A percentile compares a stretch with the other conserved stretches of the same genome.
Evolutionary conservation across 2,329 filamentous ascomycete species (phyloP).

Genomic region (Penicillium sumatraense): DNA sequence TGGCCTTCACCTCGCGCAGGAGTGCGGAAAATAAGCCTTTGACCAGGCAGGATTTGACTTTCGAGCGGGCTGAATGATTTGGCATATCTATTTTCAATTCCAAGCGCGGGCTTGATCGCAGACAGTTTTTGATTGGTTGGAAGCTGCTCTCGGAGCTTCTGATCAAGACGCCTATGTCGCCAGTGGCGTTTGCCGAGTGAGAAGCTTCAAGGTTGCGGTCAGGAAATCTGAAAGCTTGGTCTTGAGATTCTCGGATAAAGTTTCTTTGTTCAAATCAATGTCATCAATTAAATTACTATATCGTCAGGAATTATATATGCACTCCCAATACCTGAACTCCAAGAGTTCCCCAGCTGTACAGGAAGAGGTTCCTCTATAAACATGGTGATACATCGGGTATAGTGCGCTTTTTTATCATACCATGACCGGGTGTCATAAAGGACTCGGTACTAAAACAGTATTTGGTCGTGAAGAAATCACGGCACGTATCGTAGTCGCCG

Average conservation of each 20-base stretch:
- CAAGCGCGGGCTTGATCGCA: background rate
- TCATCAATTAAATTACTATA: conserved; percentile 16
- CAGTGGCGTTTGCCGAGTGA: no score
- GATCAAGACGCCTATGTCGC: no score
- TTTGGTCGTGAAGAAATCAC: conserved; percentile 11
- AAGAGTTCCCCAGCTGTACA: background rate
- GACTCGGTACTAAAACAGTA: background rate
- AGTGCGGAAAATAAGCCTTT: background rate
- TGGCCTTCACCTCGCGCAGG: background rate
- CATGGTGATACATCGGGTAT: conserved; percentile 15
- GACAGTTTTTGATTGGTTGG: background rate
- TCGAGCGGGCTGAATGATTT: no score
- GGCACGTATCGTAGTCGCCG: conserved; percentile 50
- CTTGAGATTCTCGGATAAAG: background rate
- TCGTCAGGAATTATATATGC: conserved; percentile 12
- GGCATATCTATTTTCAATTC: no score
- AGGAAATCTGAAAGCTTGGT: background rate
- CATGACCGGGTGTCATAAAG: background rate
- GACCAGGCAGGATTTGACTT: background rate
- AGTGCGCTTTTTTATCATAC: conserved; percentile 7
- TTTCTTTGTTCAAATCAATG: background rate
- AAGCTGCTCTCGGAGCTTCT: no score
- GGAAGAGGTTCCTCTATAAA: background rate
- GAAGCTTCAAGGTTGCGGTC: background rate
- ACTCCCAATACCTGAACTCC: conserved; percentile 1